Evolutionary conservation across 1,139 yeast species (phyloP).

Genomic region (Pneumocystis carinii): DNA sequence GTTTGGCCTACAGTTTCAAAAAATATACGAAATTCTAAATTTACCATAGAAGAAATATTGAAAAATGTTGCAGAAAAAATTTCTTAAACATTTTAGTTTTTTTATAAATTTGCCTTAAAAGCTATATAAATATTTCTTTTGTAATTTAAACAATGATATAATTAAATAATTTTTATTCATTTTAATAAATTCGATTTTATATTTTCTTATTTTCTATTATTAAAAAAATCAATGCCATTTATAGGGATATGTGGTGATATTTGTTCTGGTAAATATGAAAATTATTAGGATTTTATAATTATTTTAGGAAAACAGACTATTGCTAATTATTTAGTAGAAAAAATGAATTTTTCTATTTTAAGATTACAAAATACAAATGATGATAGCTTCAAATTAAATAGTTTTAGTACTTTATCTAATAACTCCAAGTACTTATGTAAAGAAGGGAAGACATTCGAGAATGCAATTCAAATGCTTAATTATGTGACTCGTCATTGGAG

Average conservation of each 20-base stretch:
- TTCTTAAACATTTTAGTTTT: conserved; percentile 2
- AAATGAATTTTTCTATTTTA: background rate
- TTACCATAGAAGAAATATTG: conserved; percentile 28
- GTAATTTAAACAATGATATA: background rate
- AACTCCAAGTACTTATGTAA: background rate
- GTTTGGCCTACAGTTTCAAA: conserved; percentile 41
- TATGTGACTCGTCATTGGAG: conserved; percentile 61
- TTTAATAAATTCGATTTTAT: background rate
- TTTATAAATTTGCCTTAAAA: background rate
- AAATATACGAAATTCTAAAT: conserved; percentile 29
- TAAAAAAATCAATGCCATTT: background rate
- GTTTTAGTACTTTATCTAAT: background rate
- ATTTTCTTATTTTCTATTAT: background rate
- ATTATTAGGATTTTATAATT: background rate
- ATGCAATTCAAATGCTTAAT: conserved; percentile 31
- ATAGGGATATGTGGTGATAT: background rate
- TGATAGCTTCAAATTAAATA: background rate
- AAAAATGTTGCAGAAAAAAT: conserved; percentile 18
- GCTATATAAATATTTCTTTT: background rate
- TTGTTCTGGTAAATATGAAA: background rate
- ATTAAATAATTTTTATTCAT: background rate
- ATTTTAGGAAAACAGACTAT: background rate
- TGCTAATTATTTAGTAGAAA: background rate
- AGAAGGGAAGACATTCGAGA: background rate
- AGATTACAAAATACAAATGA: background rate